These are phyloP conservation scores for Botryotinia globosa DNA, from an alignment of 2,329 filamentous ascomycete species.

Conservation along the genomic window DNA sequence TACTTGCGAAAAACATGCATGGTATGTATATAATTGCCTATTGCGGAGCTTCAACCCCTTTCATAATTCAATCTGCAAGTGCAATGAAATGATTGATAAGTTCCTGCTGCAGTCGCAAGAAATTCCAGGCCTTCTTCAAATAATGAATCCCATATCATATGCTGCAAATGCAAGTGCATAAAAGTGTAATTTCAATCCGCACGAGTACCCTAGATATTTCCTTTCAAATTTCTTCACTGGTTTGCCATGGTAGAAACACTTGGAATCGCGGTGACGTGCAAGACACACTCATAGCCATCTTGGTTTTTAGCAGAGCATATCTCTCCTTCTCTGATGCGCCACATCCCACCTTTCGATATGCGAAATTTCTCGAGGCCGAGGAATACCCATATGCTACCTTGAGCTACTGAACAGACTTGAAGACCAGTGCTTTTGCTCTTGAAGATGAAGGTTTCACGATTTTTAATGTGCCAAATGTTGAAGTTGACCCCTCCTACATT, in stretches of 20 bases:
- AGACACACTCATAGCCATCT: background rate
- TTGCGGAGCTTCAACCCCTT: background rate
- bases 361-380: constrained; percentile 24
- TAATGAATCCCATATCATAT: background rate
- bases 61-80: background rate
- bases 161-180: background rate
- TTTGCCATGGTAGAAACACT: constrained; percentile 56
- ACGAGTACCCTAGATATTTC: background rate
- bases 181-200: background rate
- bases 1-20: background rate
- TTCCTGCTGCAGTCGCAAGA: background rate
- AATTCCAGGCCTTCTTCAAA: background rate
- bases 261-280: constrained; percentile 10
- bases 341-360: constrained; percentile 27
- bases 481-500: constrained; percentile 25
- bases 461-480: constrained; percentile 18
- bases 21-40: background rate
- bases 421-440: background rate
- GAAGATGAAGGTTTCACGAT: background rate
- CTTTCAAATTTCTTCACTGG: constrained; percentile 65
- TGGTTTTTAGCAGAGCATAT: constrained; percentile 22
- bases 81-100: background rate
- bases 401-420: constrained; percentile 26
- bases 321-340: constrained; percentile 26
- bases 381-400: constrained; percentile 25